Conservation (phyloP, 768 basidiomycete species). For the Xanthoconium stramineum region DNA sequence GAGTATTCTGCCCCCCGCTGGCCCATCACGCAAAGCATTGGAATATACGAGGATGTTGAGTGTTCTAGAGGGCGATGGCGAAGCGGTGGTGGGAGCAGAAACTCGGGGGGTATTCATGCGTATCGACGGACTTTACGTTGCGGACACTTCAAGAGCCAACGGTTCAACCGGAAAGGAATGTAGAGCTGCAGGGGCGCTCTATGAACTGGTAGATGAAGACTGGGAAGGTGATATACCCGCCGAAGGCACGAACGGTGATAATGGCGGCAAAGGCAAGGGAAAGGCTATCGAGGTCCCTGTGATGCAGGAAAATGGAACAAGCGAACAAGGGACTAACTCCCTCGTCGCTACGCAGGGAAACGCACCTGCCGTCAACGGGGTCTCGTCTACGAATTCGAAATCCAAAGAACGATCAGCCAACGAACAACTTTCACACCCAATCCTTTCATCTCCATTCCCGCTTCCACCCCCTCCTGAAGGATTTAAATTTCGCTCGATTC, state of each 20-base stretch:
- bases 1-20: slow-evolving; percentile 59
- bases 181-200: slow-evolving; percentile 69
- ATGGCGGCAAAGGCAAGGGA: slow-evolving; percentile 28
- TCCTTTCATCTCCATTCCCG: slow-evolving; percentile 32
- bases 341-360: slow-evolving; percentile 13
- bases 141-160: slow-evolving; percentile 45
- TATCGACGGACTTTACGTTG: slow-evolving; percentile 61
- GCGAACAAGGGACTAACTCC: neutral
- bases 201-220: slow-evolving; percentile 73
- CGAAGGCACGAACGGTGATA: slow-evolving; percentile 2
- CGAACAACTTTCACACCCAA: slow-evolving; percentile 37
- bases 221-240: slow-evolving; percentile 47
- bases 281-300: slow-evolving; percentile 29
- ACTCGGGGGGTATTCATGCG: slow-evolving; percentile 68
- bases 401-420: slow-evolving; percentile 20
- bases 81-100: slow-evolving; percentile 23
- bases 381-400: slow-evolving; percentile 5
- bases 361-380: slow-evolving; percentile 17
- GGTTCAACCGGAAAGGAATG: slow-evolving; percentile 52
- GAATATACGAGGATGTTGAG: slow-evolving; percentile 26
- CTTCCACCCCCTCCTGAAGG: slow-evolving; percentile 67
- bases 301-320: slow-evolving; percentile 3
- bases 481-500: slow-evolving; percentile 66
- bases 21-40: slow-evolving; percentile 39
- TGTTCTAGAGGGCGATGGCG: slow-evolving; percentile 2